Evolutionary conservation across 2,329 filamentous ascomycete species (phyloP).

Genomic region (Pyrenochaeta sp.): DNA sequence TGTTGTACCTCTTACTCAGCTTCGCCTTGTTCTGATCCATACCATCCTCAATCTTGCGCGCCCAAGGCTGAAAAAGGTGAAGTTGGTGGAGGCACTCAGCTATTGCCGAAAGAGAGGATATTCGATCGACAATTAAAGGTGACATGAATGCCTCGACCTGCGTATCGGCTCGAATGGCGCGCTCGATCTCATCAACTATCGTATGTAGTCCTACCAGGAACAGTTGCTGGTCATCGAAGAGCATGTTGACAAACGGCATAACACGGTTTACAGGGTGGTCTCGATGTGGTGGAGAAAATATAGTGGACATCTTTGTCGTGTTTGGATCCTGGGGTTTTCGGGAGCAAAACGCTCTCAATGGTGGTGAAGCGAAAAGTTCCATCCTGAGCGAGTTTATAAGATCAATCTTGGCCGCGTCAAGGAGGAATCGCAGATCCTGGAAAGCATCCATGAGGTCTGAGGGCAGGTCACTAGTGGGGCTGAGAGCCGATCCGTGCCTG

Average conservation of each 20-base stretch:
- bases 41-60: constrained; percentile 48
- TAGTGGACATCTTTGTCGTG: too few species aligned
- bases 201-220: constrained; percentile 31
- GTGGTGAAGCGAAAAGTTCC: constrained; percentile 14
- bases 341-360: too few species aligned
- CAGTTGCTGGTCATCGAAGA: constrained; percentile 10
- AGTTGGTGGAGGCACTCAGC: constrained; percentile 56
- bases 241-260: constrained; percentile 14
- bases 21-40: constrained; percentile 11
- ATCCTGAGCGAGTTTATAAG: constrained; percentile 10
- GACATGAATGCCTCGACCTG: constrained; percentile 51
- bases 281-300: constrained; percentile 8
- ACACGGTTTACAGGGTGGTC: constrained; percentile 11
- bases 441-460: constrained; percentile 17
- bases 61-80: constrained; percentile 59
- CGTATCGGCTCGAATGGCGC: constrained; percentile 51
- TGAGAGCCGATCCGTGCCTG: constrained; percentile 9
- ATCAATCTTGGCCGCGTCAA: constrained; percentile 10
- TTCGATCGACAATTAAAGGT: constrained; percentile 38
- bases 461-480: constrained; percentile 11
- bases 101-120: constrained; percentile 58
- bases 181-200: constrained; percentile 60
- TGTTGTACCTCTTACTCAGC: constrained; percentile 5
- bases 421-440: constrained; percentile 15
- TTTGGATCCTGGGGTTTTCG: too few species aligned